These are phyloP conservation scores for Geotrichum bryndzae DNA, from an alignment of 1,139 yeast genomes.

Conservation along the genomic window DNA sequence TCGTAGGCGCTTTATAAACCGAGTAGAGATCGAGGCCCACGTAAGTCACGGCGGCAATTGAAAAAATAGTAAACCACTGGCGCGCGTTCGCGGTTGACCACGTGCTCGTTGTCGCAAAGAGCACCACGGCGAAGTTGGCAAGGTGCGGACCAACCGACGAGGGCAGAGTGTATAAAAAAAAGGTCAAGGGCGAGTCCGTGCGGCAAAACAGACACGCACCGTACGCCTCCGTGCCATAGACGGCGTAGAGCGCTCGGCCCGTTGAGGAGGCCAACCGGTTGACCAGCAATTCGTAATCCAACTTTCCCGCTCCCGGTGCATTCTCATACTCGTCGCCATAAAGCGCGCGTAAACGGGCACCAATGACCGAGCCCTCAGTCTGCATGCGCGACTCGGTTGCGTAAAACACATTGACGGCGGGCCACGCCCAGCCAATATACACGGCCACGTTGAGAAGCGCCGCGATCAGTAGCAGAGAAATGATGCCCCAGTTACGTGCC, in stretches of 20 bases:
- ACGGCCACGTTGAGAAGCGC: neutral
- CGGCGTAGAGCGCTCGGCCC: constrained; percentile 25
- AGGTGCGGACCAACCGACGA: constrained; percentile 23
- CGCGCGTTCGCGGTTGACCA: constrained; percentile 14
- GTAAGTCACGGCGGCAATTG: constrained; percentile 10
- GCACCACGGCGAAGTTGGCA: constrained; percentile 20
- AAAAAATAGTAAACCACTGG: constrained; percentile 21
- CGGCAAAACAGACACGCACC: constrained; percentile 28
- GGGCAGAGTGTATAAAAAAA: constrained; percentile 23
- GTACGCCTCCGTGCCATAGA: constrained; percentile 26
- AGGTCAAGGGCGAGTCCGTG: constrained; percentile 19
- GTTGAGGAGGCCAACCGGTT: constrained; percentile 20
- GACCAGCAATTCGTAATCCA: constrained; percentile 20
- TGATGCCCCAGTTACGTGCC: constrained; percentile 2
- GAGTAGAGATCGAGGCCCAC: constrained; percentile 17
- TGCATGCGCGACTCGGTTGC: constrained; percentile 24
- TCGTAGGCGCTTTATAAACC: constrained; percentile 13
- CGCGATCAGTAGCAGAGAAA: neutral
- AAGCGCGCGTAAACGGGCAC: constrained; percentile 19
- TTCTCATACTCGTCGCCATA: constrained; percentile 12
- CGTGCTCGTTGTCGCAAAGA: constrained; percentile 20
- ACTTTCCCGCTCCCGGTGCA: constrained; percentile 4
- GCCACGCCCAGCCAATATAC: neutral
- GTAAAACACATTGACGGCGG: constrained; percentile 18
- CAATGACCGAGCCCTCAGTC: constrained; percentile 24